phyloP scores from a whole-genome alignment of 2,329 filamentous ascomycete species.

The Cryphonectria parasitica region DNA sequence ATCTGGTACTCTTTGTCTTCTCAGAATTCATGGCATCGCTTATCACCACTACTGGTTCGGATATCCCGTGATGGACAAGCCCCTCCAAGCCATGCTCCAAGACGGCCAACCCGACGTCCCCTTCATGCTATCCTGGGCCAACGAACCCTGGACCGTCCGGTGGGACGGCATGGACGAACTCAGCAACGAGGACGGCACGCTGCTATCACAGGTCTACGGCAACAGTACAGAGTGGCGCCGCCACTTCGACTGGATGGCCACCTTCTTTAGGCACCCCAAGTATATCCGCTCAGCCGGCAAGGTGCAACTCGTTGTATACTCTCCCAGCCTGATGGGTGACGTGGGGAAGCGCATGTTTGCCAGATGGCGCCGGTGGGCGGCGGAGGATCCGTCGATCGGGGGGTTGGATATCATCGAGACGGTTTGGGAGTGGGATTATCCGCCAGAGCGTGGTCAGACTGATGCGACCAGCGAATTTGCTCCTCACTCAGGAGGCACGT shows the following conservation, averaged over 20 bases:
- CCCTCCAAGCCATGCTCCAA: conserved; percentile 16
- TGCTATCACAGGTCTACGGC: conserved; percentile 25
- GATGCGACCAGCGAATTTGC: neutral
- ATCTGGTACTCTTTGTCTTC: neutral
- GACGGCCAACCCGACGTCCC: conserved; percentile 24
- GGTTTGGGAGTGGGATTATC: conserved; percentile 8
- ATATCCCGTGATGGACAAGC: conserved; percentile 26
- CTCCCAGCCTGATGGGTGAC: conserved; percentile 30
- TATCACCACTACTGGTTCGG: conserved; percentile 30
- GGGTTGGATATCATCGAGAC: conserved; percentile 27
- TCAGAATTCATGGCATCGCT: conserved; percentile 16
- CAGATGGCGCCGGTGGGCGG: conserved; percentile 24
- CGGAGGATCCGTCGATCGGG: conserved; percentile 21
- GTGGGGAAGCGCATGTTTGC: conserved; percentile 35
- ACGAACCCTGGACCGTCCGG: conserved; percentile 25
- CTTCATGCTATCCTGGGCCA: conserved; percentile 29
- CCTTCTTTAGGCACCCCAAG: conserved; percentile 26
- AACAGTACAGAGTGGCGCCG: conserved; percentile 19
- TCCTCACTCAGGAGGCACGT: neutral
- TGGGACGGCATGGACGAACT: conserved; percentile 19
- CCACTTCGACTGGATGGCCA: conserved; percentile 26
- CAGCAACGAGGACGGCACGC: conserved; percentile 6
- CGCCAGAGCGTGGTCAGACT: neutral
- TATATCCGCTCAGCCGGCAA: conserved; percentile 24
- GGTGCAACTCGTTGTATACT: conserved; percentile 29